Evolutionary conservation across 805 yeast genomes (phyloP).

Genomic region (Jamesozyma spencerorum): DNA sequence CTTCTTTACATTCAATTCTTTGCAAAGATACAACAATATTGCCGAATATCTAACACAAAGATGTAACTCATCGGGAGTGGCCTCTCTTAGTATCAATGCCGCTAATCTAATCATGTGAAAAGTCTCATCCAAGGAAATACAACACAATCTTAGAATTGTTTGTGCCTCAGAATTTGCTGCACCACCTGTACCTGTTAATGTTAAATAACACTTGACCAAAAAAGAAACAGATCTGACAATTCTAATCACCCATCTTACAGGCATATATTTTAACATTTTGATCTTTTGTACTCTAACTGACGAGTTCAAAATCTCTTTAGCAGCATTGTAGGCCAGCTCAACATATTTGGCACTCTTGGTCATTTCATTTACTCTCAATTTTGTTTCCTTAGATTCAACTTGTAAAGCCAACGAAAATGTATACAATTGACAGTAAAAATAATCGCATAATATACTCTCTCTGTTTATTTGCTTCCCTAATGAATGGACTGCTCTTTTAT

Average conservation of each 20-base stretch:
- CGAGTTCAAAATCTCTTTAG: slow-evolving; percentile 65
- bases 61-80: slow-evolving; percentile 85
- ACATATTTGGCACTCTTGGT: slow-evolving; percentile 68
- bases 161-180: slow-evolving; percentile 33
- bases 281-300: slow-evolving; percentile 61
- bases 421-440: slow-evolving; percentile 73
- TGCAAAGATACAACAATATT: slow-evolving; percentile 63
- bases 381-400: slow-evolving; percentile 32
- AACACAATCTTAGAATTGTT: slow-evolving; percentile 47
- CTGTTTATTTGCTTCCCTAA: slow-evolving; percentile 40
- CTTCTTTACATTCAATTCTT: slow-evolving; percentile 54
- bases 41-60: slow-evolving; percentile 72
- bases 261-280: slow-evolving; percentile 63
- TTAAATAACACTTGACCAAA: slow-evolving; percentile 73
- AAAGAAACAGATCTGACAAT: slow-evolving; percentile 84
- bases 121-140: slow-evolving; percentile 64
- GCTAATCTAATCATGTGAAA: slow-evolving; percentile 57
- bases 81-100: slow-evolving; percentile 65
- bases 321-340: slow-evolving; percentile 73
- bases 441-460: slow-evolving; percentile 73
- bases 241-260: slow-evolving; percentile 86
- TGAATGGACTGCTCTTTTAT: slow-evolving; percentile 28
- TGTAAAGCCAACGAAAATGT: slow-evolving; percentile 72
- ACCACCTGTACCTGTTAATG: slow-evolving; percentile 31
- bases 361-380: slow-evolving; percentile 56